These are phyloP conservation scores for Rhodotorula kratochvilovae DNA, from an alignment of 768 basidiomycete species.

Conservation along the genomic window DNA sequence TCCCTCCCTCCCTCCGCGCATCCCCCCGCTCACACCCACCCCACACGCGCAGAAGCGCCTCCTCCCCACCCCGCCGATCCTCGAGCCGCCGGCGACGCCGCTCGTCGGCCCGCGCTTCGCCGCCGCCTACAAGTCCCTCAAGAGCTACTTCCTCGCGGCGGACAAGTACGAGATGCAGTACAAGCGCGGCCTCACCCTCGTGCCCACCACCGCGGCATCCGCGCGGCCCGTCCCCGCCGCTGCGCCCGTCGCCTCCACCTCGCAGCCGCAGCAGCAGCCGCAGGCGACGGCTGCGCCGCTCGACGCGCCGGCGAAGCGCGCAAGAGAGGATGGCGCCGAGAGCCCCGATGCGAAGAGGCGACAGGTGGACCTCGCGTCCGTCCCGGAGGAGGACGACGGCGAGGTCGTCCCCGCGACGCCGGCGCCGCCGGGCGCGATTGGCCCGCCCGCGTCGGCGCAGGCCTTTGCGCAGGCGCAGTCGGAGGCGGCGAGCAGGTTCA, in stretches of 20 bases:
- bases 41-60: not conserved
- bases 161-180: conserved; percentile 29
- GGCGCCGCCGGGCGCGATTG: not conserved
- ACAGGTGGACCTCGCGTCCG: conserved; percentile 12
- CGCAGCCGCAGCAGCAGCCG: not conserved
- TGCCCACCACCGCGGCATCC: not conserved
- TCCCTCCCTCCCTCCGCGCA: not conserved
- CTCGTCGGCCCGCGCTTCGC: conserved; percentile 13
- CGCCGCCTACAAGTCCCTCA: conserved; percentile 15
- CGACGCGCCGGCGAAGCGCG: not conserved
- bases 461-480: not conserved
- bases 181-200: conserved; percentile 3
- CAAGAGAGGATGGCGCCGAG: not conserved
- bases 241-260: not conserved
- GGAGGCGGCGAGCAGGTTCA: not conserved
- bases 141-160: conserved; percentile 29
- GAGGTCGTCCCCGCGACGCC: conserved; percentile 15
- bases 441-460: not conserved
- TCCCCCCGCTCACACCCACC: too few relatives aligned
- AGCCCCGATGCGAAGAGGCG: not conserved
- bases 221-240: not conserved
- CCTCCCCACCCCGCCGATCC: conserved; percentile 8
- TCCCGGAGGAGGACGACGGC: conserved; percentile 13
- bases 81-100: conserved; percentile 14
- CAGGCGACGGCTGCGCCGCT: not conserved